Base-by-base conservation (phyloP, 805 yeast genomes). In the Wickerhamiella alocasiicola region DNA sequence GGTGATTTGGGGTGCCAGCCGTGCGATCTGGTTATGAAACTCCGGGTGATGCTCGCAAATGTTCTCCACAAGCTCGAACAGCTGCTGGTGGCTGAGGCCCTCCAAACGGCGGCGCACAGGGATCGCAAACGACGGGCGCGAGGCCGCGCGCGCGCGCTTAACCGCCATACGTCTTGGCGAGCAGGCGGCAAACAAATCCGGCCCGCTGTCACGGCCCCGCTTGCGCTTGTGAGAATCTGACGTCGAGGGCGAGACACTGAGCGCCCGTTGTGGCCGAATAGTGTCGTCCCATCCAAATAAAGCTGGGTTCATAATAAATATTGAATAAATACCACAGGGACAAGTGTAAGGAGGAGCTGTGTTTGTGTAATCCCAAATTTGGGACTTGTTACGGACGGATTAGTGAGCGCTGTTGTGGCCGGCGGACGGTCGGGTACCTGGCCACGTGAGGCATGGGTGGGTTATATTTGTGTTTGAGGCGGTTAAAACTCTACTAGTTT, bases 61-160 rank as follows among this genome's bases (percentile, higher is more conserved):
- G 25, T 65, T 62, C 19, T 63, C 61, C 23, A 83, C 57, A 35
- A 83, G 56, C 9, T 51, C 50, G 50, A 72, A 74, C 26, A 83
- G 63, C 31, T 73, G 64, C 38, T 64, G 55, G 41, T 70, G 70
- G 55, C 77, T 81, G 44, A 83, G 62, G 6, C 79, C 72, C 55
- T 83, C 91, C 16, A 83, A 65, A 20, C 80, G 59, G 44, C 94
- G 66, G 35, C 63, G 56, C 15, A 81, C 54, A 3, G 91, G 81
- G 39, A 82, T 66, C 9, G 66, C 26, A 11, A 67, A 46, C 26
- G 29, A 20, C 25, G 36, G 33, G 20, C 31, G 29, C 21, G 28
- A 11, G 18, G 5, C 5, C n/a, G 18, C 20, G 7, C 36, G 18
- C 13, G 18, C 13, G 11, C 19, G 18, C 26, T 6, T 30, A 9